Evolutionary conservation across 2,329 filamentous ascomycete genomes (phyloP).

Genomic region (Fusarium sp.): DNA sequence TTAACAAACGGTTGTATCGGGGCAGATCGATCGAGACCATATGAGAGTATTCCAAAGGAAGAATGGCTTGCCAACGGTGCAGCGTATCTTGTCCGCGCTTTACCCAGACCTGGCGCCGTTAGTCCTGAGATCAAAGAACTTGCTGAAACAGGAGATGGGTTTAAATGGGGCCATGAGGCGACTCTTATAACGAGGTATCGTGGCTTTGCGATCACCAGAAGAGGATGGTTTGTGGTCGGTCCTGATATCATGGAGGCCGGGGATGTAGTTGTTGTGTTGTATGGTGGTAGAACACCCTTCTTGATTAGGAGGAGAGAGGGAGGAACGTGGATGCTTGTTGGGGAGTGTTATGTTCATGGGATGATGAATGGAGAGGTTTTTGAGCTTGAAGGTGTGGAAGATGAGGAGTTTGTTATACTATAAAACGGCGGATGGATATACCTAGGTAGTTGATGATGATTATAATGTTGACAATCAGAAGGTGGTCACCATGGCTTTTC

Average conservation of each 20-base stretch:
- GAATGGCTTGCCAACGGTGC: slow-evolving; percentile 50
- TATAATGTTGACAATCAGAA: background rate
- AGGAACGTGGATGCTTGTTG: slow-evolving; percentile 46
- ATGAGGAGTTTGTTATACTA: slow-evolving; percentile 49
- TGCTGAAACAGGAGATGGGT: slow-evolving; percentile 46
- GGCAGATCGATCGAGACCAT: slow-evolving; percentile 44
- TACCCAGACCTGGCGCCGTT: slow-evolving; percentile 19
- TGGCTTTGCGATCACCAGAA: slow-evolving; percentile 48
- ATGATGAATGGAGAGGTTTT: slow-evolving; percentile 52
- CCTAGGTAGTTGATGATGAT: background rate
- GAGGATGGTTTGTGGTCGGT: slow-evolving; percentile 50
- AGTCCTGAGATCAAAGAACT: slow-evolving; percentile 42
- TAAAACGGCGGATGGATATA: slow-evolving; percentile 35
- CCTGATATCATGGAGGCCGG: slow-evolving; percentile 47
- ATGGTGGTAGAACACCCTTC: slow-evolving; percentile 50
- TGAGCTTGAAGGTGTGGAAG: slow-evolving; percentile 29
- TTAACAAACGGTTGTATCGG: slow-evolving; percentile 50
- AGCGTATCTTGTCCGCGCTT: slow-evolving; percentile 47
- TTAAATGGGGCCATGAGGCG: slow-evolving; percentile 52
- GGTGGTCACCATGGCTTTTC: background rate
- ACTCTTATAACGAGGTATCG: slow-evolving; percentile 51
- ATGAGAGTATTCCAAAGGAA: slow-evolving; percentile 38
- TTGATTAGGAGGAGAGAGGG: slow-evolving; percentile 40
- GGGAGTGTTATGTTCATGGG: slow-evolving; percentile 54
- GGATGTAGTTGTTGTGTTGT: slow-evolving; percentile 49